phyloP scores from a whole-genome alignment of 805 yeast species.

The Candida suzukii region DNA sequence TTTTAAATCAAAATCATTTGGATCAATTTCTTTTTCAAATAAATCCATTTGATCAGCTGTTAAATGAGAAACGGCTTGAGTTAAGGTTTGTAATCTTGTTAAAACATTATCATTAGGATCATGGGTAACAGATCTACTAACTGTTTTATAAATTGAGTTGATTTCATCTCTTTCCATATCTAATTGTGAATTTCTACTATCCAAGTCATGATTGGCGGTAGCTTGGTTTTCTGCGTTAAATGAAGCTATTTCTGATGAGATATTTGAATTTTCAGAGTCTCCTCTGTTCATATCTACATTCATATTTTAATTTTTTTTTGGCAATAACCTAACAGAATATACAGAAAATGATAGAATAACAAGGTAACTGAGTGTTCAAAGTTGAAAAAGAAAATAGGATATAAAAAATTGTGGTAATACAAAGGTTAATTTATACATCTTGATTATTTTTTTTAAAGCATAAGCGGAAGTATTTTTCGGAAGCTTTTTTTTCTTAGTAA shows the following conservation, averaged over 20 bases:
- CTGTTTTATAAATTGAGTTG: not conserved
- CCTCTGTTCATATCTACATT: not conserved
- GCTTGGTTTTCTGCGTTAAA: not conserved
- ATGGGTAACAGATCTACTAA: not conserved
- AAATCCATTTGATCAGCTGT: constrained; percentile 12
- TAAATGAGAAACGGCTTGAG: constrained; percentile 13
- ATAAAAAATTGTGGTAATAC: no score
- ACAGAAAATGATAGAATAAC: no score
- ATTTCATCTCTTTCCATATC: not conserved
- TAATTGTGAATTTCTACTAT: no score
- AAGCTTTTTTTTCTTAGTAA: no score
- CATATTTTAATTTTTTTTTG: no score
- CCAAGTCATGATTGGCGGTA: no score
- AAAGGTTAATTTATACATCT: no score
- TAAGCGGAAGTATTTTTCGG: no score
- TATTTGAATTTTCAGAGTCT: not conserved
- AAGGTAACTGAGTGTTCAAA: no score
- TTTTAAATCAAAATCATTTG: constrained; percentile 35
- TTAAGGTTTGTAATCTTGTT: constrained; percentile 11
- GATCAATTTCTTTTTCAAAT: constrained; percentile 16
- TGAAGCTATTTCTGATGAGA: not conserved
- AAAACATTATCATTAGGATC: constrained; percentile 7
- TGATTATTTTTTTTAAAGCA: no score
- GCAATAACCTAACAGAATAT: not conserved
- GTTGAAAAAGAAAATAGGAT: no score